Percentiles rank a stretch among this genome's conserved stretches.
phyloP scores from a whole-genome alignment of 164 flowering plant species.

The Chimonanthus salicifolius region DNA sequence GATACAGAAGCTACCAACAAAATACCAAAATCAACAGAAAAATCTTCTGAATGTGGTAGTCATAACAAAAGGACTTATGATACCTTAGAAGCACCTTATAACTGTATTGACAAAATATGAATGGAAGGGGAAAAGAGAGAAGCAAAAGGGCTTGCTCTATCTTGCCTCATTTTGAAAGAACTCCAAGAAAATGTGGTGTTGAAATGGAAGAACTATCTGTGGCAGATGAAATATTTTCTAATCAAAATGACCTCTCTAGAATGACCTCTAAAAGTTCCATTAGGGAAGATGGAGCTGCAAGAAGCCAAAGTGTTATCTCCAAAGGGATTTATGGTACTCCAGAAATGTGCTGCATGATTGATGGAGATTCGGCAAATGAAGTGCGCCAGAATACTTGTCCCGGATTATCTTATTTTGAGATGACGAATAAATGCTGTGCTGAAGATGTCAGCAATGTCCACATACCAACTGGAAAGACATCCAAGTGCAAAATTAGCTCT shows the following conservation, averaged over 20 bases:
- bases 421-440: not conserved
- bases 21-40: not conserved
- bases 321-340: too few relatives aligned
- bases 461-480: not conserved
- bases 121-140: too few relatives aligned
- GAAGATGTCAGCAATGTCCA: not conserved
- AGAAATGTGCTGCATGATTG: conserved; percentile 17
- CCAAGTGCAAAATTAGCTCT: not conserved
- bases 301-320: too few relatives aligned
- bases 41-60: not conserved
- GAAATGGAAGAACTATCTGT: not conserved
- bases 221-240: not conserved
- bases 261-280: conserved; percentile 4
- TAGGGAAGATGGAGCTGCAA: not conserved
- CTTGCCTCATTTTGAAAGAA: too few relatives aligned
- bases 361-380: conserved; percentile 14
- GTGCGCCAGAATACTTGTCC: too few relatives aligned
- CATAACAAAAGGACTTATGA: too few relatives aligned
- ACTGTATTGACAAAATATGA: too few relatives aligned
- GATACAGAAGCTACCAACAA: not conserved
- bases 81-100: too few relatives aligned
- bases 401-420: too few relatives aligned
- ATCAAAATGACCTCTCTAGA: not conserved
- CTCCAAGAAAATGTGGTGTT: too few relatives aligned
- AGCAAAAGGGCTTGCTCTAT: too few relatives aligned